Base-by-base conservation (phyloP, 176 grass and related monocot species). In the Bromus sterilis region DNA sequence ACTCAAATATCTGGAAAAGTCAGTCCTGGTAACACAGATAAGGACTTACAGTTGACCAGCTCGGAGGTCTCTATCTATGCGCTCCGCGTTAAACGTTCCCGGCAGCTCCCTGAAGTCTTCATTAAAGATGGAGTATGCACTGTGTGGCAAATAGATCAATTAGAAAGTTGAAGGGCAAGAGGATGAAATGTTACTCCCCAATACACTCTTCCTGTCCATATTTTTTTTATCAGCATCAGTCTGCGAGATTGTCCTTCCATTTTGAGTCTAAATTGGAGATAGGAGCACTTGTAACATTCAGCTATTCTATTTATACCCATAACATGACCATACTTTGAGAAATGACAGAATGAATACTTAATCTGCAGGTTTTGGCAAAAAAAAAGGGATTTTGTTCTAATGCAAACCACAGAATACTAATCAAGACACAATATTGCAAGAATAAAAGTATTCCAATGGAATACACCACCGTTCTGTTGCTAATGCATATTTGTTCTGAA, bases 111-210 rank as follows among this genome's bases (percentile, higher is more conserved):
- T 89, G 79, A 94, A 98, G 56, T 91, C 90, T 88, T 98, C 95
- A 67, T 98, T 98, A 69, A 98, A 98, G 88, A 98, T 95, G 33
- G 95, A 98, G 78, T 98, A 98, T 88, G 95, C 95, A 93, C 92
- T 94, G 92, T 58, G n/a, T 39, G 60, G 25, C 85, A 25, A 21
- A 73, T 33, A 21, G 2, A 84, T 53, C 11, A 83, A 71, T 74
- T 46, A 21, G 28, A 62, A 68, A 68, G 46, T 81, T 26, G 14
- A 56, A 87, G 26, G 13, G 7, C 21, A 56, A 46, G 70, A 66
- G 0, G 56, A 65, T 67, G 57, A 26, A 35, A 6, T 77, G 24
- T 14, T 33, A 67, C 48, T 69, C 72, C 42, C 23, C 9, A 39
- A 66, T n/a, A 46, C 39, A 66, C 13, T 75, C 7, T 74, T 66